Conservation (phyloP, 495 filamentous ascomycete genomes). For the Astrothelium subdiscretum region DNA sequence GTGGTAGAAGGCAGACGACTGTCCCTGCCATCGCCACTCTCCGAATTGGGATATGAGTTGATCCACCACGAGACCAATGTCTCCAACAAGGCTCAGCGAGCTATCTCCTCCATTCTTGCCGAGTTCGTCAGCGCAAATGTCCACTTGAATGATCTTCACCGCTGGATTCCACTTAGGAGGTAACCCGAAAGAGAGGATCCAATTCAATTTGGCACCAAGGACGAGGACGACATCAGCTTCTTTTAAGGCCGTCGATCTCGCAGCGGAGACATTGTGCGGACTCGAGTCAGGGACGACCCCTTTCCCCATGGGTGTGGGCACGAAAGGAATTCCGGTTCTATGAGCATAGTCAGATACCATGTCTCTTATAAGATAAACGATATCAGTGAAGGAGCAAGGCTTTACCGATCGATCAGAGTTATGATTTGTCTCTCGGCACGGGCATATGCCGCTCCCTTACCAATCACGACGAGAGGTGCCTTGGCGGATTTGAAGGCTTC, state of each 20-base stretch:
- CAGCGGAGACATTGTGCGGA: constrained; percentile 43
- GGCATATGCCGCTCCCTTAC: constrained; percentile 52
- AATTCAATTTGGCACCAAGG: constrained; percentile 50
- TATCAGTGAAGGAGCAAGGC: neutral
- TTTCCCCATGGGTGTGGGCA: constrained; percentile 55
- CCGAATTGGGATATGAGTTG: constrained; percentile 35
- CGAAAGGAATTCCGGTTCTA: constrained; percentile 43
- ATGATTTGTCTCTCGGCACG: constrained; percentile 39
- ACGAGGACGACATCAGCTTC: constrained; percentile 49
- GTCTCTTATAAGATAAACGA: neutral
- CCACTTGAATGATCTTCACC: constrained; percentile 48
- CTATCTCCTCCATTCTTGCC: constrained; percentile 38
- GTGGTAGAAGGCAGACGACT: constrained; percentile 26
- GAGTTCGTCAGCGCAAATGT: constrained; percentile 46
- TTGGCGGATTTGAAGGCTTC: constrained; percentile 39
- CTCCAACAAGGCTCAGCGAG: constrained; percentile 40
- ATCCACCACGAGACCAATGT: constrained; percentile 39
- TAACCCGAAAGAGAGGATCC: constrained; percentile 52
- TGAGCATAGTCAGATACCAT: constrained; percentile 5
- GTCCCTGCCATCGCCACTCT: constrained; percentile 33
- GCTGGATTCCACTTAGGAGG: constrained; percentile 44
- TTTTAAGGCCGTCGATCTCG: constrained; percentile 45
- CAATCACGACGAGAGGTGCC: constrained; percentile 46
- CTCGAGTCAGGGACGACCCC: constrained; percentile 49
- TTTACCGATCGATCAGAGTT: constrained; percentile 32